These are phyloP conservation scores for Paraglomus occultum DNA, from an alignment of 192 early-diverging fungal genomes.

Conservation along the genomic window DNA sequence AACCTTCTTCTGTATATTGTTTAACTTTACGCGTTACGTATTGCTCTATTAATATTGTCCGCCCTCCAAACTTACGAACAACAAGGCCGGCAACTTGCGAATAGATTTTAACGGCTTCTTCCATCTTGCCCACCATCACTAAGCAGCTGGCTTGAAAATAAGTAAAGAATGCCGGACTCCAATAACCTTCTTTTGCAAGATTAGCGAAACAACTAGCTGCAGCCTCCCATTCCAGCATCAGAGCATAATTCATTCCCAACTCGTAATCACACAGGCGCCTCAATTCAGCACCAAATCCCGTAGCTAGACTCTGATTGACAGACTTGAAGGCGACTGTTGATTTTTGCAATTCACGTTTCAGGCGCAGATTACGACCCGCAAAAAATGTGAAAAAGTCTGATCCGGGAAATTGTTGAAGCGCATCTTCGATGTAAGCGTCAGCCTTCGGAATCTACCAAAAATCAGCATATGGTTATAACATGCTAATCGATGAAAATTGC, in stretches of 20 bases:
- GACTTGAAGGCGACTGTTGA: constrained; percentile 45
- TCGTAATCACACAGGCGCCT: constrained; percentile 45
- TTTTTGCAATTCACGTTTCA: constrained; percentile 46
- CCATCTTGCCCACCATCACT: constrained; percentile 57
- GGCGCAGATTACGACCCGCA: constrained; percentile 44
- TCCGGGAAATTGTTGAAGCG: constrained; percentile 43
- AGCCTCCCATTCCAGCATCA: constrained; percentile 42
- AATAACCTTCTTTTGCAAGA: constrained; percentile 44
- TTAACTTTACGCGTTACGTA: constrained; percentile 48
- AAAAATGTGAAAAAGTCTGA: constrained; percentile 54
- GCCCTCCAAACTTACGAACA: constrained; percentile 43
- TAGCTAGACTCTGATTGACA: constrained; percentile 35
- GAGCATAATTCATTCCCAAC: constrained; percentile 45
- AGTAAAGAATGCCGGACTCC: constrained; percentile 46
- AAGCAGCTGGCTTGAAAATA: constrained; percentile 45
- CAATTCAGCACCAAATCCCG: constrained; percentile 40
- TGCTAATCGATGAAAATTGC: constrained; percentile 14
- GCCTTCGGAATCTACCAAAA: constrained; percentile 32
- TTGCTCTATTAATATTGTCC: constrained; percentile 46
- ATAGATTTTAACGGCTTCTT: constrained; percentile 70
- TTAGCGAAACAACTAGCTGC: constrained; percentile 39
- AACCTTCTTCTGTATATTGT: constrained; percentile 44
- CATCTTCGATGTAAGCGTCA: constrained; percentile 45
- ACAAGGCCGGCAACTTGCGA: constrained; percentile 45
- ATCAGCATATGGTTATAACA: background rate